Percentiles rank a stretch among this genome's conserved stretches.
Evolutionary conservation across 2,329 filamentous ascomycete genomes (phyloP).

Genomic region (Truncatella angustata): DNA sequence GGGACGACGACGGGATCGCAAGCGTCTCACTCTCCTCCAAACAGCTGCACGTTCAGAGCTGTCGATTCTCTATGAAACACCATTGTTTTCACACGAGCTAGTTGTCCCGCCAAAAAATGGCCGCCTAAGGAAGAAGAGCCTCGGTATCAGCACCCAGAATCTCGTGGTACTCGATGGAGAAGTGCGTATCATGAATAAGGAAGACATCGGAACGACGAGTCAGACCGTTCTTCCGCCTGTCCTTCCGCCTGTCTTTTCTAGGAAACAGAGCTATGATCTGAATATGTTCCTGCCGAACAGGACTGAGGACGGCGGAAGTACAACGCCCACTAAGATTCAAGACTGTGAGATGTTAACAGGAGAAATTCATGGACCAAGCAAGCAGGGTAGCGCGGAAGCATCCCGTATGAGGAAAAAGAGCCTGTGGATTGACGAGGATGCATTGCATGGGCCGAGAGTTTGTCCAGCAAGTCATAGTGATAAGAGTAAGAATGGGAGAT

Average conservation of each 20-base stretch:
- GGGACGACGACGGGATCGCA: conserved; percentile 9
- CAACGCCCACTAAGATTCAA: not conserved
- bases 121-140: not conserved
- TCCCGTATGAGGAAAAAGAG: conserved; percentile 26
- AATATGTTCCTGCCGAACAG: conserved; percentile 3
- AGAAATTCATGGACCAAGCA: no score
- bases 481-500: not conserved
- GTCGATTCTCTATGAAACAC: no score
- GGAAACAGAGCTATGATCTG: conserved; percentile 16
- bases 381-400: conserved; percentile 23
- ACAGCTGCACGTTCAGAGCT: not conserved
- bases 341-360: not conserved
- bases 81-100: no score
- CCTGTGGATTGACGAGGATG: conserved; percentile 51
- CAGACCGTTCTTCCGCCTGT: not conserved
- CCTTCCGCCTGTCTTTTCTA: conserved; percentile 21
- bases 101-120: not conserved
- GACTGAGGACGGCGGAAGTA: not conserved
- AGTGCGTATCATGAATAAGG: not conserved
- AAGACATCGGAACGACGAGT: no score
- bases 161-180: not conserved
- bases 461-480: conserved; percentile 23
- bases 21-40: not conserved
- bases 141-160: not conserved
- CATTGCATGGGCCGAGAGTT: conserved; percentile 45